Evolutionary conservation across 441 rosid species (phyloP).

Genomic region (Populus hybrid): DNA sequence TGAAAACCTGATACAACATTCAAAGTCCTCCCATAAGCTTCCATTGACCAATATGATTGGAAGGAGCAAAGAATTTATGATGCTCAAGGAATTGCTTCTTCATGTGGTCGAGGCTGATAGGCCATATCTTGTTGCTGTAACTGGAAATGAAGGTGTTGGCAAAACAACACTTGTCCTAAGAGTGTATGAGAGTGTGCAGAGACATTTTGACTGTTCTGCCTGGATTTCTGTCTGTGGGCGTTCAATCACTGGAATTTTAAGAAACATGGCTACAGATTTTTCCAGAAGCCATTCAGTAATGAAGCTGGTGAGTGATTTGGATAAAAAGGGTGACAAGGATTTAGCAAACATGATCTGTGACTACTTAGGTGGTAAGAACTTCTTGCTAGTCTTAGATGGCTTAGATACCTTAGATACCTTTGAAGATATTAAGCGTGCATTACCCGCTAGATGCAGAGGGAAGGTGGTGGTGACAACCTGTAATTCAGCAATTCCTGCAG

Average conservation of each 20-base stretch:
- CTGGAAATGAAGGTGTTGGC: background rate
- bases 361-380: constrained; percentile 4
- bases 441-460: background rate
- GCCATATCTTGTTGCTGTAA: background rate
- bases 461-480: background rate
- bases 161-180: background rate
- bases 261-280: background rate
- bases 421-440: background rate
- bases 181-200: background rate
- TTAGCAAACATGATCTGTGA: background rate
- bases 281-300: background rate
- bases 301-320: background rate
- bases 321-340: background rate
- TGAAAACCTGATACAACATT: background rate
- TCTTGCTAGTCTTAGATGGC: background rate
- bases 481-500: background rate
- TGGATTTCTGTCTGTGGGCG: background rate
- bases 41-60: background rate
- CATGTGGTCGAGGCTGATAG: background rate
- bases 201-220: background rate
- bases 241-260: background rate
- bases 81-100: background rate
- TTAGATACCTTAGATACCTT: background rate
- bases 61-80: constrained; percentile 1
- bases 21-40: background rate